These are phyloP conservation scores for Solanum rostratum DNA, from an alignment of 257 asterid species.

Conservation along the genomic window DNA sequence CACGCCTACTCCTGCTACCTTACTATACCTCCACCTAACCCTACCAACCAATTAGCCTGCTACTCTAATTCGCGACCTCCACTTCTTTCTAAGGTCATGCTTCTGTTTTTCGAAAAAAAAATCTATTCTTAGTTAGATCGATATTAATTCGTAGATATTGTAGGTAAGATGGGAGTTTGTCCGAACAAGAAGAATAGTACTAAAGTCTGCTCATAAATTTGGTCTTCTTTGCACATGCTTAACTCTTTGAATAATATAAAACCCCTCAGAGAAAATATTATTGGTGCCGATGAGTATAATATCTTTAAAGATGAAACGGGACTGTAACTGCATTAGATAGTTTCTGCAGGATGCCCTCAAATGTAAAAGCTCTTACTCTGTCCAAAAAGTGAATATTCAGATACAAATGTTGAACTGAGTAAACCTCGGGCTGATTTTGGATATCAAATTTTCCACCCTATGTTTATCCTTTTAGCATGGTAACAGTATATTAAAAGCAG, in stretches of 20 bases:
- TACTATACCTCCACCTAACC: too few relatives aligned
- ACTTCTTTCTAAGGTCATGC: too few relatives aligned
- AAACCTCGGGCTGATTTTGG: neutral
- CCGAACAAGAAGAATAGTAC: neutral
- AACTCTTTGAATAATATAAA: neutral
- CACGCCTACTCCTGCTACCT: too few relatives aligned
- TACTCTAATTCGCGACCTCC: too few relatives aligned
- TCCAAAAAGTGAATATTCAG: neutral
- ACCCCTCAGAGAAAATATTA: neutral
- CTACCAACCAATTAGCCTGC: too few relatives aligned
- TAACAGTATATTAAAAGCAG: neutral
- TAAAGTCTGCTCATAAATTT: neutral
- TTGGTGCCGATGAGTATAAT: neutral
- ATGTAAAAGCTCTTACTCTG: neutral
- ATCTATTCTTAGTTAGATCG: neutral
- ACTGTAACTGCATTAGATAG: neutral
- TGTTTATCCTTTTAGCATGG: neutral
- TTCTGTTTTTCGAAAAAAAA: too few relatives aligned
- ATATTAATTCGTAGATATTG: neutral
- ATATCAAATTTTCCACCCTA: neutral
- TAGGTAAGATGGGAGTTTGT: neutral
- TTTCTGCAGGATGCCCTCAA: neutral
- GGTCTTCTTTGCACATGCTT: neutral
- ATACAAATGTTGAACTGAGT: neutral
- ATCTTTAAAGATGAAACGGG: neutral